Conservation (phyloP, 2,329 filamentous ascomycete genomes). For the Trichoderma simmonsii region DNA sequence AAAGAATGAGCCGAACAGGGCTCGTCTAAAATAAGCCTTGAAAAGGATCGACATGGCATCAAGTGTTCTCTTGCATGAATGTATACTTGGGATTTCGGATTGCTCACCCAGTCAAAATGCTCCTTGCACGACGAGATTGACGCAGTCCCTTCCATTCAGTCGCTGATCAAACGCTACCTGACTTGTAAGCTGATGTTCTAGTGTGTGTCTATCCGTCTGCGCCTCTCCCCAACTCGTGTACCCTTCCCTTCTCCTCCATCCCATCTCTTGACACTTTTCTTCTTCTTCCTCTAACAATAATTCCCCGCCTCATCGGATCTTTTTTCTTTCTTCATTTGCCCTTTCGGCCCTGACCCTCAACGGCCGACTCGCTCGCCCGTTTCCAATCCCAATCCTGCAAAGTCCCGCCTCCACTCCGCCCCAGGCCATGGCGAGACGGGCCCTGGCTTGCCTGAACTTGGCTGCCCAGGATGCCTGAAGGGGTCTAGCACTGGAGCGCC, state of each 20-base stretch:
- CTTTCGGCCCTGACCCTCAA: neutral
- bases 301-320: neutral
- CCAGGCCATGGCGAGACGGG: slow-evolving; percentile 6
- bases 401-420: slow-evolving; percentile 12
- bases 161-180: neutral
- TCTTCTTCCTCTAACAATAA: neutral
- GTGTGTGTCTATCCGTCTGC: neutral
- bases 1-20: neutral
- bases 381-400: slow-evolving; percentile 11
- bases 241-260: neutral
- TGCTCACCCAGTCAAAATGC: neutral
- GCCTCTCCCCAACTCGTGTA: neutral
- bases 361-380: neutral
- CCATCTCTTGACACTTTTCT: neutral
- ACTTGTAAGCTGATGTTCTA: neutral
- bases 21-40: neutral
- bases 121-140: too few relatives aligned
- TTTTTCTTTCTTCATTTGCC: neutral
- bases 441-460: slow-evolving; percentile 9
- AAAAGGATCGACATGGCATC: neutral
- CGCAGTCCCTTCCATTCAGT: neutral
- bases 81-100: neutral
- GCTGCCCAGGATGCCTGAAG: neutral
- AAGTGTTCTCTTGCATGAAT: neutral
- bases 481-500: neutral